Base-by-base conservation (phyloP, 2,329 filamentous ascomycete species). In the Cercospora nicotianae region DNA sequence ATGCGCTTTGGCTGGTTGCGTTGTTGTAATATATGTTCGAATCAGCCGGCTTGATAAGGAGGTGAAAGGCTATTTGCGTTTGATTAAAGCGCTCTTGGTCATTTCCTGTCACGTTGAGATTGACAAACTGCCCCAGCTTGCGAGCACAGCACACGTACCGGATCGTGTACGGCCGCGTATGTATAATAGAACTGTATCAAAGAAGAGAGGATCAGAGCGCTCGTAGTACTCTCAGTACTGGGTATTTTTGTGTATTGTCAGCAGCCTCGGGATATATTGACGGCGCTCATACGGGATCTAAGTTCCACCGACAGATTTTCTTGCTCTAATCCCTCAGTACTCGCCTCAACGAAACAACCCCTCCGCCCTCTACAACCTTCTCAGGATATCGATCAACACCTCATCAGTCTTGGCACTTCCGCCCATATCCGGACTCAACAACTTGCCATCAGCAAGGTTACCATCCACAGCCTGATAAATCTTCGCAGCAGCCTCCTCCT, bases 401-500 rank as follows among this genome's bases (percentile, higher is more conserved):
- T 98, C 88, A 74, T 92, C 87, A 4, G 95, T 98, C 72, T 87
- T 91, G 60, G 94, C 92, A 75, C 86, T 91, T 57, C 95, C 95
- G 63, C 95, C 94, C 78, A 99, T 85, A 79, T 99, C 95, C 20
- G 95, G 95, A 77, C 88, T 95, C 72, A 98, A 81, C 71, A 94
- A 84, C 82, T 86, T 90, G 69, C 89, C 94, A 77, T 95, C 93
- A 79, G 90, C 90, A 36, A 99, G 83, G 79, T 95, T 96, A 53
- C 85, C 93, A 81, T 99, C 95, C 26, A 98, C 93, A 23, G 95
- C 95, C 68, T 89, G 86, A 80, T 98, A 97, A 75, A 99, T 96
- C 83, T 86, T 89, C 31, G 91, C 93, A 36, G 95, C 95, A 20
- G 95, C 95, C 70, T 87, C 84, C 81, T 93, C 90, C 84, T 96